Base-by-base conservation (phyloP, 805 yeast genomes). In the Lachancea waltii region DNA sequence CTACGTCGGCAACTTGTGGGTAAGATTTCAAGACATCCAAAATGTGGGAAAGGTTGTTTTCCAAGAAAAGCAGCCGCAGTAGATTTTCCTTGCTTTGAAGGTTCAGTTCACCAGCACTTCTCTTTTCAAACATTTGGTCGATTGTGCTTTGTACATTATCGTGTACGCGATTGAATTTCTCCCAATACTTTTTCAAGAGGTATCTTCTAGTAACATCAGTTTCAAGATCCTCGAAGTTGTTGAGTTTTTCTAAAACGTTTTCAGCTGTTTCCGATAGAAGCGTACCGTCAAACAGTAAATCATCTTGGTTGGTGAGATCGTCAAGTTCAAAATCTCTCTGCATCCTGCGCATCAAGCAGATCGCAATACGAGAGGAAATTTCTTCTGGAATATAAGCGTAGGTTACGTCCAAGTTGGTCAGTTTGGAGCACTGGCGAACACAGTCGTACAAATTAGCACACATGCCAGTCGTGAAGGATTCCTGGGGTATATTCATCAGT, bases 261-360 rank as follows among this genome's bases (percentile, higher is more conserved):
- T 79, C 86, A 0, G 89, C 90, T 2, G 85, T 73, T 55, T 80
- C 81, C 50, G 85, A 79, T 34, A 83, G 67, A 40, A 83, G 63
- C 0, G 86, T 72, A 5, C 90, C 92, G 61, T 82, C 90, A 55
- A 79, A 81, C 57, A 83, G 69, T 34, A 83, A 65, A 46, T 83
- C 90, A 54, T 72, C 83, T 39, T 63, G 63, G 7, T 49, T 41
- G 27, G 64, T 47, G 3, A 63, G 41, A 16, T 59, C 68, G 47
- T 57, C 64, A n/a, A 56, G 40, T 36, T 46, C 46, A 40, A 56
- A 60, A 22, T 52, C 53, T 8, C 61, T 47, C 30, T 63, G 62
- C 38, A 80, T 61, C 58, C 89, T 89, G 50, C 81, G 73, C 80
- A 89, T 79, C 33, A 92, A 74, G 49, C 82, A 79, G 30, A 84